A percentile compares a stretch with the other conserved stretches of the same genome.
Conservation (phyloP, 768 basidiomycete genomes). For the Russula dissimulans region DNA sequence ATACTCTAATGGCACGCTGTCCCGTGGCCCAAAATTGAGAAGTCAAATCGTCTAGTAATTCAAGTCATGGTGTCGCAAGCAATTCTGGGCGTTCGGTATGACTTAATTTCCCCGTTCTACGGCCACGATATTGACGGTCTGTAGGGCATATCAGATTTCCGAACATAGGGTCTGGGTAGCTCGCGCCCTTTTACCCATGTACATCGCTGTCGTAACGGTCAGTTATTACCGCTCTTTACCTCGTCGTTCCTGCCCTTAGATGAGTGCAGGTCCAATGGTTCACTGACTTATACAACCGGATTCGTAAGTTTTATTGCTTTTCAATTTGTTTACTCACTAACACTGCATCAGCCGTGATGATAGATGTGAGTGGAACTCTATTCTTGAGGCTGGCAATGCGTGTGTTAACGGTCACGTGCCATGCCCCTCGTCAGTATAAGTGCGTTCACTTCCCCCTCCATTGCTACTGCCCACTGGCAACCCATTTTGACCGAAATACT, state of each 20-base stretch:
- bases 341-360: conserved; percentile 6
- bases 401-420: not conserved
- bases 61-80: conserved; percentile 58
- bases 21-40: not conserved
- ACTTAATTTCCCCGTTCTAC: not conserved
- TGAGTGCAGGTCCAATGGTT: conserved; percentile 44
- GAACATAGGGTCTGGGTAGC: conserved; percentile 36
- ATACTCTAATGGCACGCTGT: not conserved
- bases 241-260: not conserved
- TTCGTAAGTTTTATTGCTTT: conserved; percentile 31
- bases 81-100: conserved; percentile 53
- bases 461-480: not conserved
- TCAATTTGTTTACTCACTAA: conserved; percentile 1
- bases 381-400: not conserved
- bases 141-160: conserved; percentile 51
- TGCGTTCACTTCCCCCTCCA: conserved; percentile 18
- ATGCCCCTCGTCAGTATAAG: conserved; percentile 28
- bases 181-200: conserved; percentile 31
- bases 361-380: not conserved
- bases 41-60: conserved; percentile 33
- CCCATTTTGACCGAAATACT: not conserved
- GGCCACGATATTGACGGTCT: not conserved
- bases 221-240: conserved; percentile 24
- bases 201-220: conserved; percentile 37
- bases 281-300: conserved; percentile 41